Percentiles rank a stretch among this genome's conserved stretches.
These are phyloP conservation scores for Deuterostichococcus epilithicus DNA, from an alignment of 139 green algal genomes.

Conservation along the genomic window DNA sequence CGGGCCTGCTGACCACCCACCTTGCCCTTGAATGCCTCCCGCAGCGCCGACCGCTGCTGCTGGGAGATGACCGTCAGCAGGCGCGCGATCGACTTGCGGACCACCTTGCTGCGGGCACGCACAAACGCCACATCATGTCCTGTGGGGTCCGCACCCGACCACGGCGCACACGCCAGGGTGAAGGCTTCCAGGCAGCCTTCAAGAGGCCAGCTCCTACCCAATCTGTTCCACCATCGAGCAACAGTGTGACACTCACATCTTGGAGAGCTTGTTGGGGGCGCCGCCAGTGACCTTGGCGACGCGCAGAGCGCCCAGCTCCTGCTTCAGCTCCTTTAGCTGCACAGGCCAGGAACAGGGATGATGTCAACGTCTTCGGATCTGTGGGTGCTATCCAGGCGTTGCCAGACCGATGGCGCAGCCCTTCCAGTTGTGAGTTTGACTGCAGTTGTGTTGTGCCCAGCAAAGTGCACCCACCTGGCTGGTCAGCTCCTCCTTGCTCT, in stretches of 20 bases:
- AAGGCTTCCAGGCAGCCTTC: background rate
- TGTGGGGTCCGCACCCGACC: no score
- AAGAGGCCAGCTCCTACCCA: no score
- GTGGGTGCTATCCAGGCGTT: no score
- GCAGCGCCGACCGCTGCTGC: slow-evolving; percentile 81
- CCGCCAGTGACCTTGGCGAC: slow-evolving; percentile 99
- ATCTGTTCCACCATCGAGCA: no score
- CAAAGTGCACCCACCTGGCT: slow-evolving; percentile 34
- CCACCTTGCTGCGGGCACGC: slow-evolving; percentile 78
- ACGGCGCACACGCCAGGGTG: no score
- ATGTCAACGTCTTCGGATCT: no score
- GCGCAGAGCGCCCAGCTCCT: slow-evolving; percentile 60
- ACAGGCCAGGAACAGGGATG: no score
- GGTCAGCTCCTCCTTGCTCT: slow-evolving; percentile 91
- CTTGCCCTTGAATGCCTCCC: slow-evolving; percentile 78
- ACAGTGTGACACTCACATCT: slow-evolving; percentile 71
- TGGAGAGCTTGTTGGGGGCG: slow-evolving; percentile 99
- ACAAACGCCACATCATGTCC: background rate
- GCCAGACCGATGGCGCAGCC: no score
- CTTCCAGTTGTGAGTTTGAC: no score
- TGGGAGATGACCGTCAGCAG: slow-evolving; percentile 95
- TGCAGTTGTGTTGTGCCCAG: background rate
- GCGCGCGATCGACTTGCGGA: slow-evolving; percentile 93
- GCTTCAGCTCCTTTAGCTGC: slow-evolving; percentile 61
- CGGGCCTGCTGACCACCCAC: slow-evolving; percentile 47